Evolutionary conservation across 2,329 filamentous ascomycete species (phyloP), one percentile per base, ranked within the genome.

Genomic region (Xylariaceae sp.): DNA sequence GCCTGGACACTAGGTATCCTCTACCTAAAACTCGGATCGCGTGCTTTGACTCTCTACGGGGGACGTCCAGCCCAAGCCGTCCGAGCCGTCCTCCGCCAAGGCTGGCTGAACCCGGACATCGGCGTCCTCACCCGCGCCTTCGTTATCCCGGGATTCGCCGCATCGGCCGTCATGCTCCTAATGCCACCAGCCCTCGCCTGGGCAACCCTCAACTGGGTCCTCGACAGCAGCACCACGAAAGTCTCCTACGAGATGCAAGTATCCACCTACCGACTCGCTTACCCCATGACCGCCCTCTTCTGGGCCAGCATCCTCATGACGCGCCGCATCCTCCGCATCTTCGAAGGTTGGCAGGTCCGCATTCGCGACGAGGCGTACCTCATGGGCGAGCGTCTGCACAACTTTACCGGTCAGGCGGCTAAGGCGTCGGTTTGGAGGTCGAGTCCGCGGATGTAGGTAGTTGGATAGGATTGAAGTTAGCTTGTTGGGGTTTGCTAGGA

Each of bases 351-450:
- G 92, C 85, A 89, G 67, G 80, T 86, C 59, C 84, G 88, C 59
- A 91, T 99, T 51, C 81, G 91, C 45, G 95, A 99, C 73, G 95
- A 99, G 75, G 92, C 96, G 0, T 99, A 99, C 73, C 78, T 99
- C 50, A 94, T 97, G 70, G 94, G 94, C 1, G 93, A 99, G 76
- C 79, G 92, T 61, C 75, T 99, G 69, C 95, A 99, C 76, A 99
- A 99, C 73, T 96, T 97, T 51, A 66, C 66, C 18, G 68, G 68
- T 0, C 62, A 67, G 6, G 65, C 67, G 1, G 60, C 65, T 1
- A 70, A 69, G 37, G 63, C 64, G 1, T 57, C 65, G 15, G 62
- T 53, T 35, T 71, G 69, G 69, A 63, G 63, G 53, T 65, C 64
- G 1, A 64, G 65, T 45, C 58, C 64, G 2, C 65, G 69, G 51